Conservation (phyloP, 2,329 filamentous ascomycete genomes). For the Colletotrichum musae region DNA sequence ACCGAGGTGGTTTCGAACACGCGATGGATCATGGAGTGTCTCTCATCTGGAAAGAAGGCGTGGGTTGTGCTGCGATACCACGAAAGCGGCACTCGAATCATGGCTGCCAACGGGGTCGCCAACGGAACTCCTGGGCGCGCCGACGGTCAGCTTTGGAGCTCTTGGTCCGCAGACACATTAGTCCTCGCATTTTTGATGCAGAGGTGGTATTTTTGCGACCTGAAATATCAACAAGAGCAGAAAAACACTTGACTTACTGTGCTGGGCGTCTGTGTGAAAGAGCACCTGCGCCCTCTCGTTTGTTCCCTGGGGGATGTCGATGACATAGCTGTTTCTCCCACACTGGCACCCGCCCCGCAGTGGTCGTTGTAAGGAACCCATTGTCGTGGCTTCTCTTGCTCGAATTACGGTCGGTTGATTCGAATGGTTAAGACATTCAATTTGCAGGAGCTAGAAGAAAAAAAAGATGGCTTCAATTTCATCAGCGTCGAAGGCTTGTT, state of each 20-base stretch:
- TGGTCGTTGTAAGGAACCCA: conserved; percentile 62
- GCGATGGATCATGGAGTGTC: conserved; percentile 75
- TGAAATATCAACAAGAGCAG: neutral
- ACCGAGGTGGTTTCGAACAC: conserved; percentile 74
- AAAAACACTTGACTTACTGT: conserved; percentile 72
- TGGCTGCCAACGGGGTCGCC: conserved; percentile 82
- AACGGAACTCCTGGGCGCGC: conserved; percentile 71
- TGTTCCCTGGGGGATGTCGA: conserved; percentile 75
- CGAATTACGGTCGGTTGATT: neutral
- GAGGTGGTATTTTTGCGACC: neutral
- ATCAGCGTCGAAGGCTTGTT: conserved; percentile 8
- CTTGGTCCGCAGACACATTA: neutral
- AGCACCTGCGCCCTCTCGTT: conserved; percentile 75
- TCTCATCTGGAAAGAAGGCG: conserved; percentile 85
- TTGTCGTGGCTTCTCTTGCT: conserved; percentile 14
- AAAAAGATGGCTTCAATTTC: conserved; percentile 16
- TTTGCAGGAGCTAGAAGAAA: neutral
- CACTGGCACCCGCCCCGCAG: conserved; percentile 87
- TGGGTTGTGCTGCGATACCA: conserved; percentile 86
- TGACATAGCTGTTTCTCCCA: conserved; percentile 86
- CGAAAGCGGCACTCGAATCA: conserved; percentile 83
- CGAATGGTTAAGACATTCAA: neutral
- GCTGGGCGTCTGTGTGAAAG: conserved; percentile 79
- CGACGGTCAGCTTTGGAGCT: conserved; percentile 39
- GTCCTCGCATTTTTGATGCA: neutral